A percentile compares a stretch with the other conserved stretches of the same genome.
phyloP scores from a whole-genome alignment of 2,329 filamentous ascomycete genomes.

The Exophiala mesophila region DNA sequence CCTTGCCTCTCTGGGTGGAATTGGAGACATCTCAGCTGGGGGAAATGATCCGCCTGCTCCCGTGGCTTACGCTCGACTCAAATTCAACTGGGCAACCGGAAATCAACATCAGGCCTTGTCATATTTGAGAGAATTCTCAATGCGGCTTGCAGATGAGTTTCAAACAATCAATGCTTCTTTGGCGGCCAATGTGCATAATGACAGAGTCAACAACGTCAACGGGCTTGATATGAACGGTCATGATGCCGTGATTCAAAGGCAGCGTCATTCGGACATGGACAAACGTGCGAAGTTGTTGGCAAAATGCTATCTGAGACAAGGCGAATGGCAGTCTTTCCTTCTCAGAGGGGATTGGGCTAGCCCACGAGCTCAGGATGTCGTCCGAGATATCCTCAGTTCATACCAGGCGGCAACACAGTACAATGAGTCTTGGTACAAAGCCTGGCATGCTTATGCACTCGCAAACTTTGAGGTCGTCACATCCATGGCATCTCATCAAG shows the following conservation, averaged over 20 bases:
- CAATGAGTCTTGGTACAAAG: constrained; percentile 95
- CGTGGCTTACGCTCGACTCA: constrained; percentile 93
- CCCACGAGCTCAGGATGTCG: constrained; percentile 76
- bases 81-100: constrained; percentile 89
- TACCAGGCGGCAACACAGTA: constrained; percentile 90
- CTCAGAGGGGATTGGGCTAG: constrained; percentile 87
- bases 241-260: constrained; percentile 36
- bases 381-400: constrained; percentile 82
- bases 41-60: constrained; percentile 56
- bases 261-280: constrained; percentile 45
- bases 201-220: constrained; percentile 41
- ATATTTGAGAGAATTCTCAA: constrained; percentile 59
- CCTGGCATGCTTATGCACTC: constrained; percentile 97
- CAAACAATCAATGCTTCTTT: constrained; percentile 39
- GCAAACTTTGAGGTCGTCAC: constrained; percentile 99
- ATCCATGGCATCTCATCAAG: constrained; percentile 63
- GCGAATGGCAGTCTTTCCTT: constrained; percentile 87
- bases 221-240: constrained; percentile 35
- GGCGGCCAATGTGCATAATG: constrained; percentile 40
- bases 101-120: constrained; percentile 59
- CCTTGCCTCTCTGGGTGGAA: constrained; percentile 80
- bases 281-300: constrained; percentile 70
- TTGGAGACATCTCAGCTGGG: constrained; percentile 29
- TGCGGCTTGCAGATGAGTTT: constrained; percentile 56
- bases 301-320: constrained; percentile 92